Conservation (phyloP, 2,329 filamentous ascomycete species). For the Apiospora koreana region DNA sequence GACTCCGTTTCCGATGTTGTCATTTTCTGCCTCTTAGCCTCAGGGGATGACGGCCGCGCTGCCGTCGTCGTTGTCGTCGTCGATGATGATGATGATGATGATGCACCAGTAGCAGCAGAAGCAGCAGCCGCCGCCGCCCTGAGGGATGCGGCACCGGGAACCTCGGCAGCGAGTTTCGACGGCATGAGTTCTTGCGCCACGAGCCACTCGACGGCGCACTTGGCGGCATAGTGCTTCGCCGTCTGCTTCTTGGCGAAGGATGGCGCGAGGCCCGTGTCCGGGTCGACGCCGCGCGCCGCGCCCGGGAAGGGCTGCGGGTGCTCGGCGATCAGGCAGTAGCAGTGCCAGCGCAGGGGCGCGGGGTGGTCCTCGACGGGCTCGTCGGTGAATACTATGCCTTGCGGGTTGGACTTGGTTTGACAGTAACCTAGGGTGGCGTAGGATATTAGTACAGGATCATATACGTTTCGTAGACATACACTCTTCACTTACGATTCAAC, state of each 20-base stretch:
- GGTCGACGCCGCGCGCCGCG: slow-evolving; percentile 30
- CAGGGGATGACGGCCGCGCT: not conserved
- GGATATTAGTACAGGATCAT: slow-evolving; percentile 1
- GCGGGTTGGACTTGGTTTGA: slow-evolving; percentile 12
- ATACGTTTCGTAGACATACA: no score
- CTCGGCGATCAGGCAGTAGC: slow-evolving; percentile 28
- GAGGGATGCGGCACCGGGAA: not conserved
- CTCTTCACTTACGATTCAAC: slow-evolving; percentile 31
- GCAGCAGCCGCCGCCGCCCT: not conserved
- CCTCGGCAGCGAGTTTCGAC: not conserved
- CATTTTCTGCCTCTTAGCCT: not conserved
- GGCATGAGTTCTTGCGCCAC: slow-evolving; percentile 30
- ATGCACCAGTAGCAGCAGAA: no score
- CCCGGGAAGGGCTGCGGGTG: slow-evolving; percentile 24
- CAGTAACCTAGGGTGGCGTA: slow-evolving; percentile 19
- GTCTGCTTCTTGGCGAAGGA: slow-evolving; percentile 51
- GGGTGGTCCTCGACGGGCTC: slow-evolving; percentile 17
- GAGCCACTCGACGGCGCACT: slow-evolving; percentile 47
- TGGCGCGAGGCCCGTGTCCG: slow-evolving; percentile 28
- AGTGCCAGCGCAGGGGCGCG: slow-evolving; percentile 25
- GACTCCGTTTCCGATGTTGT: not conserved
- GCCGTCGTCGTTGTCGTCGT: not conserved
- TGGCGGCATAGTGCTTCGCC: slow-evolving; percentile 56
- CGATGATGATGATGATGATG: not conserved
- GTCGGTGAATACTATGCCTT: slow-evolving; percentile 23